Percentiles rank a stretch among this genome's conserved stretches.
phyloP scores from a whole-genome alignment of 495 filamentous ascomycete species.

The Tricharina praecox region DNA sequence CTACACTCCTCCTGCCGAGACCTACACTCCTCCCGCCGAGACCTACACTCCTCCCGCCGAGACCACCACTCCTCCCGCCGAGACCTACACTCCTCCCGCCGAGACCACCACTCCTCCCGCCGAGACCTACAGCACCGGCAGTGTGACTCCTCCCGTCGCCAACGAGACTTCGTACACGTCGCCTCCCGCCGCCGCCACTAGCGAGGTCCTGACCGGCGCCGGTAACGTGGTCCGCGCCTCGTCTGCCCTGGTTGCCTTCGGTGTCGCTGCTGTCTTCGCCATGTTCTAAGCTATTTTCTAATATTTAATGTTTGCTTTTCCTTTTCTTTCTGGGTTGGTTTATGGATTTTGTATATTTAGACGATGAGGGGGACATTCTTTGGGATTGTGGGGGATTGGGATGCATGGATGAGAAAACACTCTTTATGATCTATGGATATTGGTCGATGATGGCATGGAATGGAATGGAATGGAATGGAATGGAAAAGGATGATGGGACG shows the following conservation, averaged over 20 bases:
- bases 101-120: slow-evolving; percentile 4
- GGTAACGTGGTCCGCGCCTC: not conserved
- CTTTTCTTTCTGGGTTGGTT: not conserved
- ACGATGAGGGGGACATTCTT: too few species aligned
- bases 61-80: slow-evolving; percentile 1
- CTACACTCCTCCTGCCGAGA: slow-evolving; percentile 9
- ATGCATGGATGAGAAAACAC: too few species aligned
- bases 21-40: slow-evolving; percentile 1
- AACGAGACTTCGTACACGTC: not conserved
- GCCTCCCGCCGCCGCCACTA: not conserved
- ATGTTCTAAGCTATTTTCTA: not conserved
- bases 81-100: slow-evolving; percentile 3
- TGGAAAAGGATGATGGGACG: too few species aligned
- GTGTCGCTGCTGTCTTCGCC: not conserved
- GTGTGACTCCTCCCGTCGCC: not conserved
- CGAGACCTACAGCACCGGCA: slow-evolving; percentile 1
- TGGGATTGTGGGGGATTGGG: too few species aligned
- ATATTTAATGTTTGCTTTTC: not conserved
- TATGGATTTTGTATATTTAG: too few species aligned
- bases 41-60: slow-evolving; percentile 15
- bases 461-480: too few species aligned
- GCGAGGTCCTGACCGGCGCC: not conserved
- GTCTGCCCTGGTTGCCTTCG: not conserved
- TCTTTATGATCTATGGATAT: too few species aligned
- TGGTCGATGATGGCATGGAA: too few species aligned